Conservation (phyloP, 2,329 filamentous ascomycete genomes). For the Orbilia blumenaviensis region DNA sequence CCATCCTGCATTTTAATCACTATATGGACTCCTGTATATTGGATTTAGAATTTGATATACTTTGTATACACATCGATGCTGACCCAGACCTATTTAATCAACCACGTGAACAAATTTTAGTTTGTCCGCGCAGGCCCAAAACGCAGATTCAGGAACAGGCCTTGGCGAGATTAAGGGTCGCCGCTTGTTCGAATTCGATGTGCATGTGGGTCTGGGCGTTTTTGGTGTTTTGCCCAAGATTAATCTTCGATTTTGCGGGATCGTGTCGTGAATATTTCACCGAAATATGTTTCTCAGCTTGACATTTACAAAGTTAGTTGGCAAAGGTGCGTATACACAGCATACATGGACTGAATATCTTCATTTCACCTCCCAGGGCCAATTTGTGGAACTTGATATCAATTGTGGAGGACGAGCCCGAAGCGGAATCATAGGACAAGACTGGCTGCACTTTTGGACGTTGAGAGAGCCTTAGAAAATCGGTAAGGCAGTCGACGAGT, state of each 20-base stretch:
- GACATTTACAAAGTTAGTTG: neutral
- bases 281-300: neutral
- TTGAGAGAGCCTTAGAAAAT: constrained; percentile 12
- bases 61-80: neutral
- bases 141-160: constrained; percentile 30
- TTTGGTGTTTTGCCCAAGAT: constrained; percentile 24
- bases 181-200: neutral
- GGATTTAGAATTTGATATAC: no score
- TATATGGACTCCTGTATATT: no score
- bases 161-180: constrained; percentile 43
- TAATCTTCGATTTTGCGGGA: neutral
- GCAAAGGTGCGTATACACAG: no score
- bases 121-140: neutral
- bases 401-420: neutral
- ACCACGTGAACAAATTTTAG: neutral
- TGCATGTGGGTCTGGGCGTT: neutral
- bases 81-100: neutral
- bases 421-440: neutral
- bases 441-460: constrained; percentile 34
- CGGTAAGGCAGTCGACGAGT: constrained; percentile 52
- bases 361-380: neutral
- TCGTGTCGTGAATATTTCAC: constrained; percentile 18
- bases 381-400: neutral
- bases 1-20: no score
- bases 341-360: neutral